Evolutionary conservation across 352 stramenopile species (phyloP).

Genomic region (Pseudoperonospora humuli): DNA sequence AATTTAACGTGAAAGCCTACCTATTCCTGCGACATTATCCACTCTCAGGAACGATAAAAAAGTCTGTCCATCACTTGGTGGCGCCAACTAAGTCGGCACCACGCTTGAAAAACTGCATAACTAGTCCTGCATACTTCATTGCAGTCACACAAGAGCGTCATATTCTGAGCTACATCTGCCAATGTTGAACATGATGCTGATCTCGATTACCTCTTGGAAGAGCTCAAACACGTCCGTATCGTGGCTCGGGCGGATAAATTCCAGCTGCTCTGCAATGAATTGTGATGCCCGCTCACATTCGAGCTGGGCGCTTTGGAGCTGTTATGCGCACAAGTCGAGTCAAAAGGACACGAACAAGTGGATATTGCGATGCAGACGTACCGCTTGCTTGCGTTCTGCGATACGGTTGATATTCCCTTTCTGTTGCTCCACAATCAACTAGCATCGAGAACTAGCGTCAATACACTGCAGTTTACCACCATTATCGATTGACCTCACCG

Average conservation of each 20-base stretch:
- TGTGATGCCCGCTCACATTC: conserved; percentile 25
- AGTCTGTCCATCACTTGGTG: neutral
- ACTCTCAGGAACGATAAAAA: too few relatives aligned
- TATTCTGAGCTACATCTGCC: neutral
- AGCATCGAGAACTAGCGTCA: neutral
- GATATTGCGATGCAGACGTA: conserved; percentile 15
- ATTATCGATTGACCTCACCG: conserved; percentile 18
- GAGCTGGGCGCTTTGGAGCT: conserved; percentile 27
- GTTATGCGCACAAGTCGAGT: neutral
- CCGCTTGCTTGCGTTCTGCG: conserved; percentile 43
- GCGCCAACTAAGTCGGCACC: conserved; percentile 4
- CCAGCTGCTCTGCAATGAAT: conserved; percentile 22
- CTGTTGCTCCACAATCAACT: conserved; percentile 49
- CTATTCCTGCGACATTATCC: too few relatives aligned
- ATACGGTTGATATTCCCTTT: conserved; percentile 53
- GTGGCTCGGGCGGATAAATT: conserved; percentile 4
- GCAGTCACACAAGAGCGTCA: neutral
- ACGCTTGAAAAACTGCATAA: conserved; percentile 20
- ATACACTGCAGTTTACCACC: neutral
- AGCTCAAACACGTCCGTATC: conserved; percentile 10
- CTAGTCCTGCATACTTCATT: conserved; percentile 18
- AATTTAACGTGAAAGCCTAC: too few relatives aligned
- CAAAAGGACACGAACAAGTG: neutral
- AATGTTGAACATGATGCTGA: neutral
- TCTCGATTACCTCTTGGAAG: conserved; percentile 23